Conservation (phyloP, 305 asterid genomes). For the Rubia balearica region DNA sequence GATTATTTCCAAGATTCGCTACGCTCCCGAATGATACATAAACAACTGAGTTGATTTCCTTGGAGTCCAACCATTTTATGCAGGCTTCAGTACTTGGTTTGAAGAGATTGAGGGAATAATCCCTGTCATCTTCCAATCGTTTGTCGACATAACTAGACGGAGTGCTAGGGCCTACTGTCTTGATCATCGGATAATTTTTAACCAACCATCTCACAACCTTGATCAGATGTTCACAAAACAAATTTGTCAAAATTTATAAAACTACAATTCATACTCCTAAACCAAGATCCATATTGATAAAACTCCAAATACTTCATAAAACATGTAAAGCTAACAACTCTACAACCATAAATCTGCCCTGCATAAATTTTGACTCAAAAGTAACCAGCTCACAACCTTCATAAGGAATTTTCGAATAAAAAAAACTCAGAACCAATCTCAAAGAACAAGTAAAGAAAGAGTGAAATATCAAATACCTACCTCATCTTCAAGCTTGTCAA, state of each 20-base stretch:
- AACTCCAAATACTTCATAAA: too few species aligned
- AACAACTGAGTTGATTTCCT: constrained; percentile 32
- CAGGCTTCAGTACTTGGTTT: constrained; percentile 25
- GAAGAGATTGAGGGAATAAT: constrained; percentile 27
- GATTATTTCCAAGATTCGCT: constrained; percentile 34
- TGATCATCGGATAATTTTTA: constrained; percentile 10
- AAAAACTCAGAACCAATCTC: background rate
- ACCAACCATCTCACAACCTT: constrained; percentile 17
- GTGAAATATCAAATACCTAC: background rate
- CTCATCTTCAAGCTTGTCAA: constrained; percentile 37
- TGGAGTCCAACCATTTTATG: constrained; percentile 41
- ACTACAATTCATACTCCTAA: background rate
- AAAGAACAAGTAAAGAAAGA: background rate
- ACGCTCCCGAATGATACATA: constrained; percentile 46
- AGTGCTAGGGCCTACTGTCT: background rate
- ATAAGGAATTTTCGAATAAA: background rate
- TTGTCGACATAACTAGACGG: constrained; percentile 21
- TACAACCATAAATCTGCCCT: too few species aligned
- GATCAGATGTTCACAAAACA: background rate
- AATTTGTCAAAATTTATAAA: background rate
- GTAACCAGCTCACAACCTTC: too few species aligned
- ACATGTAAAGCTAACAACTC: too few species aligned
- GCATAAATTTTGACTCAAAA: too few species aligned
- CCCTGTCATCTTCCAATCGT: constrained; percentile 14
- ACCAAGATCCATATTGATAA: too few species aligned